Conservation (phyloP, 2,329 filamentous ascomycete species). For the Paraconiothyrium brasiliense region DNA sequence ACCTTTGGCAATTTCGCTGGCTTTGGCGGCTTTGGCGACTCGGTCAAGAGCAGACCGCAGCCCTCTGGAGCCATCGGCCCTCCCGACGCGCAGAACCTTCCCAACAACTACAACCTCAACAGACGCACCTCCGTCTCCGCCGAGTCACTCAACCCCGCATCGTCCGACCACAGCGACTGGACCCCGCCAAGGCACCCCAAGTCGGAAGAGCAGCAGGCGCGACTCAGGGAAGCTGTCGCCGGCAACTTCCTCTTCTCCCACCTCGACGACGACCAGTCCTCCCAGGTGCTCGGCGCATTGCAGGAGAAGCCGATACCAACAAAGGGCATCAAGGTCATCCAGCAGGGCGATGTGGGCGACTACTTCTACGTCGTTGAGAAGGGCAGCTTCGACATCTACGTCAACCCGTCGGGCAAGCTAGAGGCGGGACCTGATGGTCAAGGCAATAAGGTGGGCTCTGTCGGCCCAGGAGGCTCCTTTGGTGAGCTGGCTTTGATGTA, state of each 20-base stretch:
- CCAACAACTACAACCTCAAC: constrained; percentile 91
- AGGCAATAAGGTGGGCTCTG: constrained; percentile 81
- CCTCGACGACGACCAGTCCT: constrained; percentile 90
- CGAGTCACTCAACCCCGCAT: constrained; percentile 90
- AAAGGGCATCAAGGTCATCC: constrained; percentile 90
- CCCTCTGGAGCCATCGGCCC: constrained; percentile 56
- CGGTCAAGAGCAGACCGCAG: constrained; percentile 50
- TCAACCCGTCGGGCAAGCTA: constrained; percentile 79
- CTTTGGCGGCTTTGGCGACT: constrained; percentile 47
- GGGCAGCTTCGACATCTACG: constrained; percentile 89
- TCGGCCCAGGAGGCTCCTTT: constrained; percentile 90
- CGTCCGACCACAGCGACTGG: constrained; percentile 88
- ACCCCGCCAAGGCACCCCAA: constrained; percentile 86
- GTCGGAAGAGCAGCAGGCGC: constrained; percentile 78
- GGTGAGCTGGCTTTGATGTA: constrained; percentile 98
- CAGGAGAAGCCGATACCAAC: constrained; percentile 95
- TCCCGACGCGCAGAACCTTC: constrained; percentile 75
- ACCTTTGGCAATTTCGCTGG: constrained; percentile 51
- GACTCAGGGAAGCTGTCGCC: constrained; percentile 82
- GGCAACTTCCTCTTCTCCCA: constrained; percentile 95
- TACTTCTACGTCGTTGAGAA: constrained; percentile 98
- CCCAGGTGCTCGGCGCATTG: constrained; percentile 86
- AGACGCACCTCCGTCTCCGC: constrained; percentile 96
- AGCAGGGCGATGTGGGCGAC: constrained; percentile 93
- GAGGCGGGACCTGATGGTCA: constrained; percentile 84